These are phyloP conservation scores for Obelidium mucronatum DNA, from an alignment of 192 early-diverging fungal genomes.

Conservation along the genomic window DNA sequence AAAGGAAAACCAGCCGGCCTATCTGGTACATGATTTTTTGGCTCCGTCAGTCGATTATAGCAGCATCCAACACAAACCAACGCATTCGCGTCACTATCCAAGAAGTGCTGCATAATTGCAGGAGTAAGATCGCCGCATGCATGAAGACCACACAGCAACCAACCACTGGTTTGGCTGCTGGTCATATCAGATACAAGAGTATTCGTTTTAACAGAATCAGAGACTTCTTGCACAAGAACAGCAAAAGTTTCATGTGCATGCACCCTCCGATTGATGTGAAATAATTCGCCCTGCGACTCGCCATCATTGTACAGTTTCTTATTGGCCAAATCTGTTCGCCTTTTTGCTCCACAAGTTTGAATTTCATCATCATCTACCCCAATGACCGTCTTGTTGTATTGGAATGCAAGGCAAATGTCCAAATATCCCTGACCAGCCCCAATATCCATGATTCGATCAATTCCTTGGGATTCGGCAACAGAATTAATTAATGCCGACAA, in stretches of 20 bases:
- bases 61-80: constrained; percentile 83
- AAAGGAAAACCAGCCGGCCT: constrained; percentile 31
- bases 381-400: constrained; percentile 68
- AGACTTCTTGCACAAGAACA: constrained; percentile 36
- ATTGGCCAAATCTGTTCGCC: constrained; percentile 59
- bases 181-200: no score
- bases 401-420: constrained; percentile 69
- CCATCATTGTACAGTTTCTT: constrained; percentile 42
- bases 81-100: constrained; percentile 52
- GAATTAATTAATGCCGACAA: constrained; percentile 65
- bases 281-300: constrained; percentile 15
- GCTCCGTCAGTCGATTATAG: constrained; percentile 82
- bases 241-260: constrained; percentile 38
- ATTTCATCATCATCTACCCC: constrained; percentile 73
- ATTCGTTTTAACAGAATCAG: neutral
- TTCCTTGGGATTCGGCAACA: constrained; percentile 45
- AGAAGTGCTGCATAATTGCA: constrained; percentile 66
- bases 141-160: constrained; percentile 83
- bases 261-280: constrained; percentile 48
- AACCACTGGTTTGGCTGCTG: constrained; percentile 32
- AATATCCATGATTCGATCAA: constrained; percentile 66
- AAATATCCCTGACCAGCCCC: constrained; percentile 85
- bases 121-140: constrained; percentile 85
- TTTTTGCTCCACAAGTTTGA: constrained; percentile 77
- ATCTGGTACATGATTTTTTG: neutral